Evolutionary conservation across 345 rosid species (phyloP).

Genomic region (Linum usitatissimum): DNA sequence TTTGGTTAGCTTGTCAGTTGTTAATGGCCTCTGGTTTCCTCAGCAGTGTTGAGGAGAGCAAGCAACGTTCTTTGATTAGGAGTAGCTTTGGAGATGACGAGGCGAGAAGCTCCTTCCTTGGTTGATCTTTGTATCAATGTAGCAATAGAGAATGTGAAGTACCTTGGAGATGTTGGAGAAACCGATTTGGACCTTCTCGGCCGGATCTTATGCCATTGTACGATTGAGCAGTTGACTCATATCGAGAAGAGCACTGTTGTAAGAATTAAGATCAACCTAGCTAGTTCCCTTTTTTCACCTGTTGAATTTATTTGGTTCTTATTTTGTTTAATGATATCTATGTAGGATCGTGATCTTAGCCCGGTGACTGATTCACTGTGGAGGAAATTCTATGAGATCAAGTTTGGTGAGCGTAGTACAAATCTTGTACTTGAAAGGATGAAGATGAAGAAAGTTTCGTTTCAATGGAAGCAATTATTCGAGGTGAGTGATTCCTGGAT

Average conservation of each 20-base stretch:
- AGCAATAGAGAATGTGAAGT: slow-evolving; percentile 47
- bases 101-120: slow-evolving; percentile 41
- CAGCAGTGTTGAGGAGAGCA: background rate
- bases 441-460: slow-evolving; percentile 39
- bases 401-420: slow-evolving; percentile 36
- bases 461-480: slow-evolving; percentile 55
- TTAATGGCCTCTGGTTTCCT: background rate
- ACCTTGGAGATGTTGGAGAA: slow-evolving; percentile 84
- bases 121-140: slow-evolving; percentile 64
- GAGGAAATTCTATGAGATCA: slow-evolving; percentile 55
- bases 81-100: background rate
- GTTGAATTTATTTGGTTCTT: background rate
- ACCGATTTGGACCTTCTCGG: slow-evolving; percentile 67
- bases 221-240: slow-evolving; percentile 64
- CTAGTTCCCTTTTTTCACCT: background rate
- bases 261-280: slow-evolving; percentile 11
- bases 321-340: background rate
- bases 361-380: slow-evolving; percentile 67
- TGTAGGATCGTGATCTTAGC: slow-evolving; percentile 73
- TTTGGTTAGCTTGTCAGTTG: no score
- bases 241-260: slow-evolving; percentile 59
- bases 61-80: background rate
- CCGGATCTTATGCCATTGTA: slow-evolving; percentile 58
- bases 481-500: slow-evolving; percentile 34
- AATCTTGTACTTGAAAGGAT: slow-evolving; percentile 42